phyloP scores from a whole-genome alignment of 257 asterid genomes.

The Primulina tabacum region DNA sequence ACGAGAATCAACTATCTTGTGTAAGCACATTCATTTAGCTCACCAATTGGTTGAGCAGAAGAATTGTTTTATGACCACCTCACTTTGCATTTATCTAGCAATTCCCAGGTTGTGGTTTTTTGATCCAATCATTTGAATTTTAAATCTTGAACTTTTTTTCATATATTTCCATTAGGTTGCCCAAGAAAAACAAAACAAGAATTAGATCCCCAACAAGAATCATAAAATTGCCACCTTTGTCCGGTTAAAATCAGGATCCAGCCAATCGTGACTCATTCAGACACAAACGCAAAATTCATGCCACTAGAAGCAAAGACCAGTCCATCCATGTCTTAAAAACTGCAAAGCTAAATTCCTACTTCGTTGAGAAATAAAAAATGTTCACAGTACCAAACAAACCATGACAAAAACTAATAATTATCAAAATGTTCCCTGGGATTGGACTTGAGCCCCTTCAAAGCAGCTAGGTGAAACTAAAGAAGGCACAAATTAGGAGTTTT shows the following conservation, averaged over 20 bases:
- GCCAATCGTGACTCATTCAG: not conserved
- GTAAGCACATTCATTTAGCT: not conserved
- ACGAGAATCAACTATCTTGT: not conserved
- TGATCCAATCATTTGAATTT: too few relatives aligned
- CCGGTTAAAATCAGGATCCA: not conserved
- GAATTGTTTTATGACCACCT: not conserved
- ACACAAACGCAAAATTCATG: not conserved
- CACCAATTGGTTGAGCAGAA: not conserved
- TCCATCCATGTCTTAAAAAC: not conserved
- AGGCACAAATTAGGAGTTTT: not conserved
- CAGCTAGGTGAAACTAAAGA: not conserved
- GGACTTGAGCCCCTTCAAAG: not conserved
- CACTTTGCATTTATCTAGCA: not conserved
- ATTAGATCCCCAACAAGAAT: not conserved
- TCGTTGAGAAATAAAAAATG: not conserved
- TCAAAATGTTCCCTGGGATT: not conserved
- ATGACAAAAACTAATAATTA: conserved; percentile 4
- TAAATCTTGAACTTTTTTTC: not conserved
- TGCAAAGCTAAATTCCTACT: not conserved
- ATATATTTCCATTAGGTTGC: not conserved
- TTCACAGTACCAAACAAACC: not conserved
- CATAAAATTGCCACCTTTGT: not conserved
- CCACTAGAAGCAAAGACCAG: not conserved
- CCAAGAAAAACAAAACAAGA: not conserved
- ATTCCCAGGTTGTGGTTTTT: not conserved